phyloP scores from a whole-genome alignment of 2,329 filamentous ascomycete genomes.

The Plenodomus biglobosus region DNA sequence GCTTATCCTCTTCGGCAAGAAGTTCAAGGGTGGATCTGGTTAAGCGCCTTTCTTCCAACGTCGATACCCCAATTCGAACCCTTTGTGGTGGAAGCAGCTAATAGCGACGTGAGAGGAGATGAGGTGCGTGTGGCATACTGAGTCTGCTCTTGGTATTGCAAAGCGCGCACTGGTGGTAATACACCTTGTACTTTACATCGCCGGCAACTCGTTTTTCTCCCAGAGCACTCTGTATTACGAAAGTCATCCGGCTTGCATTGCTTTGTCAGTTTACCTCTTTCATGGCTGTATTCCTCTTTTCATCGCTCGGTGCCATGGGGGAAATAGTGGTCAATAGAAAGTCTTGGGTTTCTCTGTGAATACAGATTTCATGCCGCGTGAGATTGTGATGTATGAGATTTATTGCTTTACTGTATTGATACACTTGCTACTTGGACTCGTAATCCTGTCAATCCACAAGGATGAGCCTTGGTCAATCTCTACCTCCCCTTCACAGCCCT shows the following conservation, averaged over 20 bases:
- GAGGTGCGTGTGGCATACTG: constrained; percentile 37
- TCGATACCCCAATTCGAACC: constrained; percentile 42
- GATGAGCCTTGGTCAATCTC: background rate
- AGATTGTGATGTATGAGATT: background rate
- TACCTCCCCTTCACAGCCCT: constrained; percentile 36
- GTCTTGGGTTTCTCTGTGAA: constrained; percentile 33
- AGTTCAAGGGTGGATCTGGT: constrained; percentile 73
- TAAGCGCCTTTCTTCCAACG: constrained; percentile 42
- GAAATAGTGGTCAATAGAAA: constrained; percentile 45
- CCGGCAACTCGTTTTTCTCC: constrained; percentile 39
- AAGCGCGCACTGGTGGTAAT: constrained; percentile 45
- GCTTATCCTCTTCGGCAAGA: constrained; percentile 99
- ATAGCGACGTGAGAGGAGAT: constrained; percentile 35
- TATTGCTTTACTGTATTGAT: too few species aligned
- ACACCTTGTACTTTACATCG: constrained; percentile 49
- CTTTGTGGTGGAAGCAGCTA: constrained; percentile 42
- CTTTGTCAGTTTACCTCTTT: constrained; percentile 39
- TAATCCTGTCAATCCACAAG: background rate
- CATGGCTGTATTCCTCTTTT: constrained; percentile 38
- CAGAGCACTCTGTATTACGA: constrained; percentile 41
- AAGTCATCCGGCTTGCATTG: constrained; percentile 45
- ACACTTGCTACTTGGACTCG: too few species aligned
- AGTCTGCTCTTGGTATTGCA: constrained; percentile 49
- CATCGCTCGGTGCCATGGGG: constrained; percentile 42
- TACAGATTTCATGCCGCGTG: background rate